Evolutionary conservation across 768 basidiomycete genomes (phyloP), one percentile per base, ranked within the genome.

Genomic region (Chiua virens): DNA sequence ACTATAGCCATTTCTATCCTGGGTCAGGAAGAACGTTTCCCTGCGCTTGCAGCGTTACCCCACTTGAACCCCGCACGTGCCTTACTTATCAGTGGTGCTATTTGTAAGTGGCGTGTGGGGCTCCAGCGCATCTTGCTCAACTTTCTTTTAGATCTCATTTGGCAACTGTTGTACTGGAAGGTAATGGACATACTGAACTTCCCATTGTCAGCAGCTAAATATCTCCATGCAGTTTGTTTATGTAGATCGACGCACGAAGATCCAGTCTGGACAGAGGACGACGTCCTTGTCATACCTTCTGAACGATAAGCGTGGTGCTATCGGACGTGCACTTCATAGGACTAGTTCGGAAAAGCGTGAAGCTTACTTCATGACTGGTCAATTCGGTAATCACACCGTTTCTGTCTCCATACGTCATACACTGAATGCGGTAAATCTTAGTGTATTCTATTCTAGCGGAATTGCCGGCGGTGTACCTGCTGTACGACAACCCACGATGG

Each of bases 121-220:
- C 60, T 20, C 55, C 37, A 37, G 38, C 10, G 53, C 30, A 5
- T 57, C 14, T n/a, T 41, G 37, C 36, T 43, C 49, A 36, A 60
- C 50, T 17, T 51, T 36, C 22, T 37, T 15, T 44, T 56, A 98
- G 95, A 97, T 68, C 73, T 91, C 32, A 78, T 90, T 30, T 98
- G 96, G 96, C 96, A 98, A 74, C 63, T 86, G 27, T 70, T 93
- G 25, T 98, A 98, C 64, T 98, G 92, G 88, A 96, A 97, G 77
- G 87, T 84, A 55, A 50, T 65, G 22, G 34, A 8, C 43, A 28
- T 40, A 8, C n/a, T 2, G 54, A 21, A 35, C 45, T 45, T 41
- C 14, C 32, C 15, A 28, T 30, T 22, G 9, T 18, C 27, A 44
- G 21, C 30, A 32, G 8, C 43, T 50, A 39, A 42, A 21, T 42